Base-by-base conservation (phyloP, 306 rosid genomes). In the Rosa multiflora region DNA sequence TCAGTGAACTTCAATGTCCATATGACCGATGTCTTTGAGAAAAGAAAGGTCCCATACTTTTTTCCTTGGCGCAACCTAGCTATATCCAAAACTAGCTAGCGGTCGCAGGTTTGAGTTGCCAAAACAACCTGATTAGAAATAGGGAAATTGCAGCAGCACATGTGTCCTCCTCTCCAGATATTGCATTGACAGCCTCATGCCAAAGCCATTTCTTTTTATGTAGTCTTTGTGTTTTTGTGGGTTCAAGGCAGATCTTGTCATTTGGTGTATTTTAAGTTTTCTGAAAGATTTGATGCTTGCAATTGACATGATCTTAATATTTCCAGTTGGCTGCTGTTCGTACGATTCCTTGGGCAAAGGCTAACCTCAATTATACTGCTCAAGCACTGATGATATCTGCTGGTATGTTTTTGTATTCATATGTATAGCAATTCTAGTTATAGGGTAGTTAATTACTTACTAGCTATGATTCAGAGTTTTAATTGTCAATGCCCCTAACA, bases 351-450 rank as follows among this genome's bases (percentile, higher is more conserved):
- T 95, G 99, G 99, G 98, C 98, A 9, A 95, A 91, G 87, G 92
- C 90, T 71, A 95, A 95, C 89, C 95, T 92, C 79, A 95, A 92
- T 78, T 90, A 92, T 59, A 92, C 96, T 67, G 99, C 91, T 77
- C 96, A 92, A 88, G 98, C 99, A 76, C 97, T 95, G 69, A 91
- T 92, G 70, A 95, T 92, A 83, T 92, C 97, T 52, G 90, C 82
- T n/a, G 96, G 99, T 94, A 91, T 37, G 78, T 39, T 76, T 64
- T 59, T n/a, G n/a, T n/a, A n/a, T n/a, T n/a, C n/a, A n/a, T n/a
- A n/a, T 32, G 71, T 32, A 32, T 37, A 26, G 51, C 40, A 52
- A 48, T 58, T 75, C 43, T 42, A 42, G 42, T 18, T 75, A 2
- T 59, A 5, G n/a, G 58, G 35, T 5, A 62, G 35, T 61, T n/a